Base-by-base conservation (phyloP, 2,329 filamentous ascomycete species). In the Sporothrix sp. region DNA sequence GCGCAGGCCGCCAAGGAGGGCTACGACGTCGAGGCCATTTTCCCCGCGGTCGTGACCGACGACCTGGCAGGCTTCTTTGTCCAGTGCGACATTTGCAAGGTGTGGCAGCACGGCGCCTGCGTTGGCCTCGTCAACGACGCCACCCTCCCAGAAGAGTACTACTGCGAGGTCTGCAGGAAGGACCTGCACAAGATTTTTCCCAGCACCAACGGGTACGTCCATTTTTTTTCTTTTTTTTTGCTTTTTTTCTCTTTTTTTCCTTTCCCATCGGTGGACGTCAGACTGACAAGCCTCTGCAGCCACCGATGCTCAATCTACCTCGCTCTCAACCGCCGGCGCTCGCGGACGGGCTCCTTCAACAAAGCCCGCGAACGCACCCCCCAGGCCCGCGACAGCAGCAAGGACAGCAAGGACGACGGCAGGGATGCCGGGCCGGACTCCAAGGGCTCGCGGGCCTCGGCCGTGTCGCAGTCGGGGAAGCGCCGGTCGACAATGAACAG, bases 61-160 rank as follows among this genome's bases (percentile, higher is more conserved):
- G 91, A 97, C 58, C 77, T 91, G 58, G 93, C 91, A 39, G 91
- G 90, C 48, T 85, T 97, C 68, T 98, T 96, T 68, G 90, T 98
- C 58, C 91, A 97, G 72, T 98, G 93, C 76, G 93, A 97, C 69
- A 76, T 87, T 57, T 98, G 93, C 74, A 94, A 95, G 65, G 93
- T 97, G 56, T 98, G 91, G 93, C 93, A 98, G 66, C 93, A 98
- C 65, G 93, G 93, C 61, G 91, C 90, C 54, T 98, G 93, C 63
- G 91, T 98, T 53, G 91, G 93, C 54, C 95, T 98, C 62, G 89
- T 95, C 71, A 93, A 93, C 59, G 91, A 95, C 67, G 84, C 87
- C 59, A 84, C 85, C 65, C 91, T 87, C 58, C 93, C 93, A 9
- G 91, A 97, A 50, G 90, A 97, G 67, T 98, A 98, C 71, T 98